Evolutionary conservation across 768 basidiomycete genomes (phyloP), one percentile per base, ranked within the genome.

Genomic region (Boletus reticulatus): DNA sequence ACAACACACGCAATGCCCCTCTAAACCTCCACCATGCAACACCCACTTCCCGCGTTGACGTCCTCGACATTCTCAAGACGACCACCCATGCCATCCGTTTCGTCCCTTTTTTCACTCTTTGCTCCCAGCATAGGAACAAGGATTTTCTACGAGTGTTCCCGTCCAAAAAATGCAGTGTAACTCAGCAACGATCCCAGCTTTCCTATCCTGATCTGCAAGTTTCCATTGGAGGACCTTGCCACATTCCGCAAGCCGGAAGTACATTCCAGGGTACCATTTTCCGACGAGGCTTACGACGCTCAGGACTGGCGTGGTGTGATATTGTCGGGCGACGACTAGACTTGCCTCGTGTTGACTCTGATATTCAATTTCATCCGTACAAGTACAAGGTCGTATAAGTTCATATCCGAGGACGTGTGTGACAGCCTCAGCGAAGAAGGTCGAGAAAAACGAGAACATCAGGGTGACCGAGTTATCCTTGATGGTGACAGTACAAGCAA

Each of bases 181-280:
- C 65, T 48, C 72, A 67, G 46, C 61, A 72, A 14, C 70, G 73
- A 53, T 60, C 72, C 10, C 73, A 74, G 5, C 71, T 76, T 85
- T 88, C 1, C 72, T 92, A 17, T 78, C 81, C 2, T 75, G 46
- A 84, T 97, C 50, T 80, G 95, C 19, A 82, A 82, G 49, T 81
- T 86, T 1, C 92, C 93, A 2, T 72, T 98, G 50, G 94, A 94
- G 56, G 89, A 96, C 0, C 81, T 98, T 31, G 80, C 87, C 6
- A 77, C 84, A 38, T 80, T 98, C 41, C 81, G 92, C 36, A 84
- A 84, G 29, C 73, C 98, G n/a, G 96, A 98, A 68, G 92, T 94
- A 65, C 72, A 73, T 9, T 83, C 82, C 38, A 81, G 96, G 4
- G 68, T 94, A 4, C 88, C 92, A 7, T 76, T 92, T 7, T 82